These are phyloP conservation scores for Eremothecium coryli DNA, from an alignment of 1,139 yeast species.

Conservation along the genomic window DNA sequence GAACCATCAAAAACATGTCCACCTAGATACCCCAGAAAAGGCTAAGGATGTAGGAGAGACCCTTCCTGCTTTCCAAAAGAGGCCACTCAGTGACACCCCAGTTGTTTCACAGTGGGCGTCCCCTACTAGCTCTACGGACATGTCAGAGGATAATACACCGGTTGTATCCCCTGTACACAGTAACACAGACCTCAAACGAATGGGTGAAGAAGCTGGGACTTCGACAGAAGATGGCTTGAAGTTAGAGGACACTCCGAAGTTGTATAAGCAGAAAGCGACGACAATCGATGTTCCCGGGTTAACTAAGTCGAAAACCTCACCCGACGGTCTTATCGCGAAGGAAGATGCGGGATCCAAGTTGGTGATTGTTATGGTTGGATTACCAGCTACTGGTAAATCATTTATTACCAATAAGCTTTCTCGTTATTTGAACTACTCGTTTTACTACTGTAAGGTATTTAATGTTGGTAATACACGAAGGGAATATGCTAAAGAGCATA, in stretches of 20 bases:
- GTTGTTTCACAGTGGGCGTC: slow-evolving; percentile 45
- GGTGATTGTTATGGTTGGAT: slow-evolving; percentile 90
- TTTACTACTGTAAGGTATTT: slow-evolving; percentile 81
- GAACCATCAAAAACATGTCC: slow-evolving; percentile 14
- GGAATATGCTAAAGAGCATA: slow-evolving; percentile 41
- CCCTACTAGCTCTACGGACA: slow-evolving; percentile 35
- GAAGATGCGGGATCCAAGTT: slow-evolving; percentile 67
- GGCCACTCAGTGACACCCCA: slow-evolving; percentile 69
- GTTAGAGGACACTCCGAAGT: slow-evolving; percentile 12
- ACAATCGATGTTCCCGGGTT: slow-evolving; percentile 91
- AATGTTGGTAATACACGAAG: slow-evolving; percentile 93
- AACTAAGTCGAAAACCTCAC: slow-evolving; percentile 71
- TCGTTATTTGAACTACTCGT: slow-evolving; percentile 83
- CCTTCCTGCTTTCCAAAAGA: slow-evolving; percentile 54
- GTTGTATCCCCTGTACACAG: slow-evolving; percentile 24
- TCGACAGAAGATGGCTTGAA: slow-evolving; percentile 1
- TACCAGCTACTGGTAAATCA: slow-evolving; percentile 89
- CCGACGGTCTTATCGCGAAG: slow-evolving; percentile 72
- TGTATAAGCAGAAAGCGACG: slow-evolving; percentile 43
- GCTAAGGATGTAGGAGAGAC: slow-evolving; percentile 7
- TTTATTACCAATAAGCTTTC: slow-evolving; percentile 86
- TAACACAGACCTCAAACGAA: slow-evolving; percentile 6
- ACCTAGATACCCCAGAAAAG: slow-evolving; percentile 7
- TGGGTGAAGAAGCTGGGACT: slow-evolving; percentile 1
- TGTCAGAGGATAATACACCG: slow-evolving; percentile 28